Evolutionary conservation across 768 basidiomycete species (phyloP), one percentile per base, ranked within the genome.

Genomic region (Cyclocybe cylindracea): DNA sequence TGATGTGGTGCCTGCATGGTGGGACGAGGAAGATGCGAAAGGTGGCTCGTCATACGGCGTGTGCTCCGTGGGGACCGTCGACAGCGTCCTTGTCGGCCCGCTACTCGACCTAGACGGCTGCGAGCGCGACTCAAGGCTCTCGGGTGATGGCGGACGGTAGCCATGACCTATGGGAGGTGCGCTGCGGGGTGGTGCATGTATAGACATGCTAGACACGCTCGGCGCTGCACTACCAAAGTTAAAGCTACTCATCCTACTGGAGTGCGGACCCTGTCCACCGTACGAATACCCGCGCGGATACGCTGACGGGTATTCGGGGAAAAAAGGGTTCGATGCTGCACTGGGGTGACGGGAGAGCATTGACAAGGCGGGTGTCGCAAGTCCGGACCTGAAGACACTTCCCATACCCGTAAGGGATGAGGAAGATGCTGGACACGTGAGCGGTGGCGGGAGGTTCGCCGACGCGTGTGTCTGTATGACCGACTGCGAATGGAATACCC

Each of bases 401-500:
- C 3, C 31, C 38, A 14, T 38, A 29, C 7, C 33, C 38, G 47
- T 18, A 9, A 39, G 32, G 18, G 32, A 37, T 29, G 40, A 33
- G 2, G 32, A 39, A 11, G 48, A 39, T 2, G 36, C 55, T 52
- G 39, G 64, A 31, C 41, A 55, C 57, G 35, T 55, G 62, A 19
- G 62, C 57, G 37, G 64, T 36, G 18, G 58, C 48, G 43, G 61
- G 62, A 55, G 57, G 70, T 31, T 57, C 61, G 34, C 58, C 59
- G 43, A 49, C 60, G 13, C 60, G 34, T 53, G 58, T 49, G 56
- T 57, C 52, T 84, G 79, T 29, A 89, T 85, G 63, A 82, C 82
- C 1, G 89, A 90, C 61, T 95, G 93, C 0, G 91, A 85, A 65
- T 95, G 95, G 56, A 84, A 85, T 32, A 95, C 80, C 5, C 94